Evolutionary conservation across 371 early-diverging fungal species (phyloP).

Genomic region (Smittium mucronatum): DNA sequence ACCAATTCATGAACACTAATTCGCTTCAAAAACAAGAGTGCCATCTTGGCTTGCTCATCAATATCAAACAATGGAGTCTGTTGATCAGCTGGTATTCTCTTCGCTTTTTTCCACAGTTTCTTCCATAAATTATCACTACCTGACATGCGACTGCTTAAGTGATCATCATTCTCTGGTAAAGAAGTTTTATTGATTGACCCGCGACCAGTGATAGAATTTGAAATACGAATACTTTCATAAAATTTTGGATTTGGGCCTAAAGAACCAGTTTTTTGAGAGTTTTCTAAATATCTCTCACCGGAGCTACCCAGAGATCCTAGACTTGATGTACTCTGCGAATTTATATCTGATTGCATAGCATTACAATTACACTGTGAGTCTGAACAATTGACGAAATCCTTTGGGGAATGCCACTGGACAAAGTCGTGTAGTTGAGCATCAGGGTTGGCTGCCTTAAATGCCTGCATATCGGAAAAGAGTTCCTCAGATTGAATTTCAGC

Average conservation of each 20-base stretch:
- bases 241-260: constrained; percentile 14
- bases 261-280: not conserved
- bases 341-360: not conserved
- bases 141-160: constrained; percentile 65
- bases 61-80: constrained; percentile 74
- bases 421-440: constrained; percentile 66
- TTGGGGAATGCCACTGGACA: constrained; percentile 92
- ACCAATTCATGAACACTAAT: constrained; percentile 51
- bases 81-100: constrained; percentile 47
- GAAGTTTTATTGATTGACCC: not conserved
- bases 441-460: constrained; percentile 82
- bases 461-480: constrained; percentile 68
- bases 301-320: not conserved
- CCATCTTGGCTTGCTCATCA: constrained; percentile 58
- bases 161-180: constrained; percentile 28
- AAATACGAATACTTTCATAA: constrained; percentile 2
- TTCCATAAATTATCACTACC: constrained; percentile 70
- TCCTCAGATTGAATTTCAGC: constrained; percentile 69
- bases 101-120: constrained; percentile 65
- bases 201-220: not conserved
- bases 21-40: constrained; percentile 55
- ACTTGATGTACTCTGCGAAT: not conserved
- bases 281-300: not conserved
- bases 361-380: not conserved
- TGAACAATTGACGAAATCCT: constrained; percentile 52